Evolutionary conservation across 768 basidiomycete species (phyloP).

Genomic region (Filobasidium floriforme): DNA sequence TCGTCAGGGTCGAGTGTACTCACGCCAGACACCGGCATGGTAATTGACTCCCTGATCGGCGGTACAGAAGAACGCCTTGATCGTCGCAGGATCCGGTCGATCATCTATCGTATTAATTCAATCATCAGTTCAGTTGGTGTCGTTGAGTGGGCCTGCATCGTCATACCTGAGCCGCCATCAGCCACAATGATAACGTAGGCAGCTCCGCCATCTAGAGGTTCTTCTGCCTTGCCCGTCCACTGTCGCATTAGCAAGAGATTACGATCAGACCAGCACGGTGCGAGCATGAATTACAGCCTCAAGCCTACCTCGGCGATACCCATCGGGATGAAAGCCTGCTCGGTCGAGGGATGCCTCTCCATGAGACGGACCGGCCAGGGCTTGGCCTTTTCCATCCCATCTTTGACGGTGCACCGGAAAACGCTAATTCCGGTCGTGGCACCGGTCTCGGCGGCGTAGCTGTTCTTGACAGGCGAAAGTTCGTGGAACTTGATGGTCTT

Average conservation of each 20-base stretch:
- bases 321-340: conserved; percentile 93
- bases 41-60: conserved; percentile 79
- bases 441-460: conserved; percentile 55
- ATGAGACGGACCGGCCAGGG: conserved; percentile 61
- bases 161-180: conserved; percentile 55
- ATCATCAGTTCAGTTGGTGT: no score
- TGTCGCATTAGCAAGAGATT: conserved; percentile 8
- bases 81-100: conserved; percentile 62
- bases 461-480: conserved; percentile 57
- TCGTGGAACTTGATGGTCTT: conserved; percentile 85
- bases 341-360: conserved; percentile 82
- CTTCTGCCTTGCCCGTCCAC: conserved; percentile 47
- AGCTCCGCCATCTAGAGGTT: conserved; percentile 48
- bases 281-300: neutral
- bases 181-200: conserved; percentile 84
- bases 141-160: neutral
- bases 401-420: conserved; percentile 67
- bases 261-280: neutral
- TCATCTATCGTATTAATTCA: conserved; percentile 50
- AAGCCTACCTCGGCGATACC: conserved; percentile 49
- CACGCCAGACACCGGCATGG: conserved; percentile 78
- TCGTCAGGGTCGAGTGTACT: conserved; percentile 45
- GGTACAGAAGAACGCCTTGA: conserved; percentile 75
- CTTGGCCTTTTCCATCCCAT: conserved; percentile 49
- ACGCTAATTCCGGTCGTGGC: conserved; percentile 70